Evolutionary conservation across 768 basidiomycete species (phyloP).

Genomic region (Naematelia aurantialba): DNA sequence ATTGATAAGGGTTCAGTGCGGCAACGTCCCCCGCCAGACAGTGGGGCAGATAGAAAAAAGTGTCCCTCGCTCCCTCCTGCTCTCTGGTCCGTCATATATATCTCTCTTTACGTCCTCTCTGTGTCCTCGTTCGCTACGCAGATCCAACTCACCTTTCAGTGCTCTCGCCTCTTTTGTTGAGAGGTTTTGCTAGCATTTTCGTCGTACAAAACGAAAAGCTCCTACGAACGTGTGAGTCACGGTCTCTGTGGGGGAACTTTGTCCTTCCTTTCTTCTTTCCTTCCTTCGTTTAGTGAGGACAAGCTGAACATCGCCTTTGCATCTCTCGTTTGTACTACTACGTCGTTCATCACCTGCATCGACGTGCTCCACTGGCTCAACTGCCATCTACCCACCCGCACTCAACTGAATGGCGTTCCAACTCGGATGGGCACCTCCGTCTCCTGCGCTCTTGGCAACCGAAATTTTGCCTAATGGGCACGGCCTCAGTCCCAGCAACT

Average conservation of each 20-base stretch:
- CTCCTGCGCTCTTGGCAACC: conserved; percentile 11
- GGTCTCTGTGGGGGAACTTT: neutral
- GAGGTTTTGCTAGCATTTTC: neutral
- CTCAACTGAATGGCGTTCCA: neutral
- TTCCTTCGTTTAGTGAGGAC: neutral
- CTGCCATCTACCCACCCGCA: neutral
- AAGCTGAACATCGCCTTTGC: neutral
- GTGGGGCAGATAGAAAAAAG: neutral
- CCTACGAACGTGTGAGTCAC: neutral
- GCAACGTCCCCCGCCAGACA: neutral
- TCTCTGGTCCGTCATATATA: no score
- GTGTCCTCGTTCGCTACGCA: neutral
- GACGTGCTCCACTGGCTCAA: neutral
- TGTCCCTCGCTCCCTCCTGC: neutral
- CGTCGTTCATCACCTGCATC: neutral
- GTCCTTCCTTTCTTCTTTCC: neutral
- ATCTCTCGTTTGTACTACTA: neutral
- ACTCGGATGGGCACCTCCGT: conserved; percentile 14
- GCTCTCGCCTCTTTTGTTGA: neutral
- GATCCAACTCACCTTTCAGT: neutral
- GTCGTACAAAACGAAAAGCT: neutral
- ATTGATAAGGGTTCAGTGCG: neutral
- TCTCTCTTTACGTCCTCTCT: neutral
- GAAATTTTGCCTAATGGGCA: conserved; percentile 3
- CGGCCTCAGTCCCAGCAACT: conserved; percentile 1